phyloP scores from a whole-genome alignment of 306 rosid species.

The Fagus crenata region DNA sequence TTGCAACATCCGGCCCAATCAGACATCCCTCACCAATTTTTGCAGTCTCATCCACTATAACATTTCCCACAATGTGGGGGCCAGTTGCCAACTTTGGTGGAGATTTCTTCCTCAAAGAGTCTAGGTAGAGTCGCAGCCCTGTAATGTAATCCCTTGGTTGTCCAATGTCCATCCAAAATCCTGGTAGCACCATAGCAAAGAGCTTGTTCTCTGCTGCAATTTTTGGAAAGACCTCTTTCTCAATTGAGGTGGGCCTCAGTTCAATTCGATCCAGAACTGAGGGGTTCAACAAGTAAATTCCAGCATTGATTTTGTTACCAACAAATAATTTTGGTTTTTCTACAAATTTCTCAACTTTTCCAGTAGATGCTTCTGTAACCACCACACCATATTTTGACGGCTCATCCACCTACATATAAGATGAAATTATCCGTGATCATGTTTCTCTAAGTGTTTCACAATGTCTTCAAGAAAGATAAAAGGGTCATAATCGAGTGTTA shows the following conservation, averaged over 20 bases:
- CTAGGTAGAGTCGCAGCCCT: conserved; percentile 81
- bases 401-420: conserved; percentile 78
- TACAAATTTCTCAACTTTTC: conserved; percentile 89
- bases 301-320: conserved; percentile 99
- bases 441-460: conserved; percentile 9
- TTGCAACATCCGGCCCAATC: conserved; percentile 97
- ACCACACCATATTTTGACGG: conserved; percentile 99
- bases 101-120: conserved; percentile 74
- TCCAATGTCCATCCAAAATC: conserved; percentile 99
- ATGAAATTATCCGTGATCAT: conserved; percentile 30
- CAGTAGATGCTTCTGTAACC: conserved; percentile 82
- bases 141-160: conserved; percentile 94
- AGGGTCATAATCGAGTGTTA: conserved; percentile 27
- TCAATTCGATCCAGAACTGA: conserved; percentile 85
- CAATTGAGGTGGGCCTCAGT: conserved; percentile 97
- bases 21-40: conserved; percentile 92
- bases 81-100: conserved; percentile 75
- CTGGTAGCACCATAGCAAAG: conserved; percentile 95
- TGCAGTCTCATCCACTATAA: conserved; percentile 85
- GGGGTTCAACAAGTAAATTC: conserved; percentile 84
- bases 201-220: conserved; percentile 85
- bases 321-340: conserved; percentile 97
- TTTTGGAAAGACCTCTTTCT: conserved; percentile 92
- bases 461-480: neutral
- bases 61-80: conserved; percentile 82